Base-by-base conservation (phyloP, 176 grass and related monocot genomes). In the Rhynchospora pubera region DNA sequence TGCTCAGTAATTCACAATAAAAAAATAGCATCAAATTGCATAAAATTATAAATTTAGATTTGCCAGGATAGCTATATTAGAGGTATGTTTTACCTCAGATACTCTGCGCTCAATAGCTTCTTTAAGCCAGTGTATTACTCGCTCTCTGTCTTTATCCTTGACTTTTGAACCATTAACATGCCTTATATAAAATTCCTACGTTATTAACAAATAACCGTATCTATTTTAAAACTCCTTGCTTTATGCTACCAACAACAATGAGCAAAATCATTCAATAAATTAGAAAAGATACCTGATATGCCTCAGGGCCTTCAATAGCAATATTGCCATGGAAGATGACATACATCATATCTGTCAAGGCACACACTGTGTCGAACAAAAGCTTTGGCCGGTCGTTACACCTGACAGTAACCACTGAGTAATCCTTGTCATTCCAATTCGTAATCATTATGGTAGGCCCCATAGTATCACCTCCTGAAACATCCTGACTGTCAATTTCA, bases 311-410 rank as follows among this genome's bases (percentile, higher is more conserved):
- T 77, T 84, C 83, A 66, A 83, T 83, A 21, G 89, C 89, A 28
- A 97, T 86, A 83, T 87, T 97, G 1, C 88, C 93, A 62, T 97
- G 93, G 81, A 93, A 97, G 61, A 97, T 89, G 81, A 93, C 91
- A 82, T 91, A 97, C 7, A 70, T 77, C 73, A 97, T 66, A 61
- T 97, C 91, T 5, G 91, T 97, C 62, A 97, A 74, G 60, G 91
- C 93, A 79, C 91, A 97, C 30, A 97, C 91, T 5, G 93, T 91
- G 8, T 97, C 93, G 11, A 97, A 97, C 44, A 97, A 73, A 90
- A 97, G 93, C 57, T 97, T 97, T 0, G 93, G 22, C 34, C 93
- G 83, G 80, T 97, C 93, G 83, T 91, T 97, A 81, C 91, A 93
- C 26, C 87, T 79, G 48, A 97, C 85, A 51, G 91, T 97, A 62